Evolutionary conservation across 495 filamentous ascomycete genomes (phyloP), one percentile per base, ranked within the genome.

Genomic region (Podospora appendiculata): DNA sequence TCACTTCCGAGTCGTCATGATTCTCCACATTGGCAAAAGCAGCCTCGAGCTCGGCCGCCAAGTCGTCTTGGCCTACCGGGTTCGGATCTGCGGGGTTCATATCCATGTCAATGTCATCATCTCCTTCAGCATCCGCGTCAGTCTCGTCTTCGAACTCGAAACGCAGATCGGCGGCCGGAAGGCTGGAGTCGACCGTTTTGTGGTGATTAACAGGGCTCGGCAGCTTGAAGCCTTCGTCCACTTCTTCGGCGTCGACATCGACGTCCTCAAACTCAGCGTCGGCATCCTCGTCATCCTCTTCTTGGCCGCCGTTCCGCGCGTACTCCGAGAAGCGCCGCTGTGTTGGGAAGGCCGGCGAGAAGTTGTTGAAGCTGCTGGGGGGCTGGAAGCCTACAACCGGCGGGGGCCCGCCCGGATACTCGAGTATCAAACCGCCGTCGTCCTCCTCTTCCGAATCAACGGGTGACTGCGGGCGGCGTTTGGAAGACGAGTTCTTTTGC

Each of bases 391-490:
- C 32, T 36, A 25, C 25, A 25, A 2, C 41, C 32, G 52, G 38
- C 13, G 63, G 59, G 36, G 64, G 59, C 50, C 67, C 72, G 38
- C 64, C 71, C 0, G 73, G 73, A 47, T 71, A 72, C 50, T 77
- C 73, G 39, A 77, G 63, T n/a, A 64, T 65, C 32, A 77, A 63
- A 1, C 63, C 73, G 40, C 71, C 72, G 10, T 69, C 70, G 35
- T 71, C 71, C 17, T 74, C 73, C 4, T 58, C 73, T 60, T 52
- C 67, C 54, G 51, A 72, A 53, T 57, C 63, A 33, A 60, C 53
- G 10, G 50, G 61, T 35, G 54, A 61, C 38, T 32, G 43, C 19
- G 49, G 51, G 2, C 56, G 44, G 32, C 51, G 51, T 42, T 65
- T 63, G 8, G 51, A 32, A 45, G 25, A 25, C 25, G 25, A 25